Evolutionary conservation across 2,329 filamentous ascomycete genomes (phyloP), one percentile per base, ranked within the genome.

Genomic region (Dactylonectria estremocensis): DNA sequence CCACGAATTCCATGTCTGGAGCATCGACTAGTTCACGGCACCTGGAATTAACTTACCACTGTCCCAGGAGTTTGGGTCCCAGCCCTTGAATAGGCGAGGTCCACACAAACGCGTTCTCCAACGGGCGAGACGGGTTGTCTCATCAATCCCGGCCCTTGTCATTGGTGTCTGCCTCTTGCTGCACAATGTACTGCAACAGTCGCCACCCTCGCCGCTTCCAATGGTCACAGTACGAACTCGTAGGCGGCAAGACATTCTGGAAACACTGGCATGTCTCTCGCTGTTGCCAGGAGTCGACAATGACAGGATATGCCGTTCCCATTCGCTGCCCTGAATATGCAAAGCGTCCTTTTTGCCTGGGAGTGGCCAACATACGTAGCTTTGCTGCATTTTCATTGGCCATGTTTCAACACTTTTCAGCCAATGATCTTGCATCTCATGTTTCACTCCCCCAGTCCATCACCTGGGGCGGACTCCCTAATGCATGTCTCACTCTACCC

Each of bases 391-490:
- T 71, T 31, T 64, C 61, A 75, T 75, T 75, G 74, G 74, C n/a
- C 31, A 49, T 58, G 37, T 49, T 40, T 57, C 52, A 56, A 52
- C 14, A 50, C 65, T 37, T 76, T 74, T 75, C 74, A 74, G 45
- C 74, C 74, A 76, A 76, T 76, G 60, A 70, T 49, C 35, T 18
- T 37, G 40, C 62, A 70, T 52, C 48, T 58, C 18, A 71, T 37
- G 73, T 75, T 74, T 75, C 70, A 74, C 68, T 70, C 71, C 59
- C 69, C 67, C 67, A 52, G 46, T 63, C 65, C 61, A 72, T 66
- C 64, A 58, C 58, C 68, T 62, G 69, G 69, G 52, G 53, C 70
- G 53, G 64, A 53, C 58, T 60, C 69, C 56, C 72, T 76, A 33
- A 53, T 53, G 71, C 69, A 72, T 69, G 72, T 73, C 57, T 75